phyloP scores from a whole-genome alignment of 2,329 filamentous ascomycete genomes.

The Ascochyta koolunga region DNA sequence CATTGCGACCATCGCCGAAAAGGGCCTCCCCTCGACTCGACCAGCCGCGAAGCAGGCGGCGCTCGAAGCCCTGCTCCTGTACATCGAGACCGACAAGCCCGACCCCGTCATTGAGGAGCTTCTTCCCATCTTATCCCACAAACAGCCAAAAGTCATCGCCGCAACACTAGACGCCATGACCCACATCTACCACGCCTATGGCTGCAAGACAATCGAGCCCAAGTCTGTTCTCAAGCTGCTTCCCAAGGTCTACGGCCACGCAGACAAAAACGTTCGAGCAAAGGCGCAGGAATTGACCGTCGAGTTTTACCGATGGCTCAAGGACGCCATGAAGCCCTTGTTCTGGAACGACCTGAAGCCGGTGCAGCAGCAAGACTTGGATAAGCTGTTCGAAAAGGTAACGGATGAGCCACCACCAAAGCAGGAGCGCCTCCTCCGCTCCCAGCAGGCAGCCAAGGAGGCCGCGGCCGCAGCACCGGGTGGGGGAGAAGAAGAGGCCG shows the following conservation, averaged over 20 bases:
- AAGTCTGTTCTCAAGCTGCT: slow-evolving; percentile 88
- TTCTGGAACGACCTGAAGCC: slow-evolving; percentile 97
- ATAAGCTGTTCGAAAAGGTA: slow-evolving; percentile 91
- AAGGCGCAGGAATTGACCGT: slow-evolving; percentile 91
- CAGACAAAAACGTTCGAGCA: slow-evolving; percentile 96
- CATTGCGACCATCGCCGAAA: slow-evolving; percentile 82
- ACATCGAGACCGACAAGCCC: slow-evolving; percentile 86
- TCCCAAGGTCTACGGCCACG: slow-evolving; percentile 91
- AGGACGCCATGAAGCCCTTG: slow-evolving; percentile 96
- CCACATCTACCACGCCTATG: slow-evolving; percentile 89
- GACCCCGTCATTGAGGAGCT: slow-evolving; percentile 90
- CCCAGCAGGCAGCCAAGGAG: slow-evolving; percentile 84
- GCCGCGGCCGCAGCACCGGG: slow-evolving; percentile 67
- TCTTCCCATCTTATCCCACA: slow-evolving; percentile 80
- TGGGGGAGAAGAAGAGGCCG: slow-evolving; percentile 54
- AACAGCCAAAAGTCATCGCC: slow-evolving; percentile 87
- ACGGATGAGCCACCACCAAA: slow-evolving; percentile 87
- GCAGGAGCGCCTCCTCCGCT: slow-evolving; percentile 85
- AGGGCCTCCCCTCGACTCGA: slow-evolving; percentile 85
- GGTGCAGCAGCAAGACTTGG: slow-evolving; percentile 91
- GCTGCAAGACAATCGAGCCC: slow-evolving; percentile 91
- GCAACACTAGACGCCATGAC: slow-evolving; percentile 78
- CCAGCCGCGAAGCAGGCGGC: slow-evolving; percentile 87
- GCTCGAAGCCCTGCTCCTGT: slow-evolving; percentile 83
- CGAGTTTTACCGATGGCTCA: slow-evolving; percentile 95